Base-by-base conservation (phyloP, 768 basidiomycete species). In the Russula compacta region DNA sequence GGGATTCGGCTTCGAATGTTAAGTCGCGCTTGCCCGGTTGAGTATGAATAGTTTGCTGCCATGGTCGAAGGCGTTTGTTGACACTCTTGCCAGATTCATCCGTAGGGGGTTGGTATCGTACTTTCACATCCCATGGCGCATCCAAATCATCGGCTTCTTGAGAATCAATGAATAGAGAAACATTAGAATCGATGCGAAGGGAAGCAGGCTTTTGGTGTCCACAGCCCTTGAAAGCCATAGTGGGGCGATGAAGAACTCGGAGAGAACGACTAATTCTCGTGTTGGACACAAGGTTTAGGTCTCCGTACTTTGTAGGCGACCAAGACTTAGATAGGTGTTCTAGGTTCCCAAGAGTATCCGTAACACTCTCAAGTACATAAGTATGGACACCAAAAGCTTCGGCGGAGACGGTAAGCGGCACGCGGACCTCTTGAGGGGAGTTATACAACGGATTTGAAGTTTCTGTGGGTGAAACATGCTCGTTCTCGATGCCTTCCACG, bases 401-500 rank as follows among this genome's bases (percentile, higher is more conserved):
- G 59, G 89, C 74, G 4, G 85, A 75, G 8, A 90, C 75, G 1
- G 80, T 79, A 58, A 92, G 75, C 19, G 91, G 91, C 32, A 92
- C 81, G 54, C 78, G 78, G 35, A 92, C 74, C 36, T 81, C 75
- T 64, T 86, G 83, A 6, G 86, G 80, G 4, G 71, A 69, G 47
- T 68, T 69, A 19, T 57, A 68, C 59, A 17, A 59, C 57, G 46
- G 47, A 59, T 43, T 59, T 68, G 54, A 64, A 65, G 71, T 67
- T 19, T 67, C 60, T 6, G 69, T 62, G 17, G 69, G 65, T 38
- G 70, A 71, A 29, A 76, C 71, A 48, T 77, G 76, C 24, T 78
- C 77, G 42, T 79, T 81, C 70, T 91, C 87, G 52, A 95, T 90
- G 9, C 92, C 92, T 68, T 94, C 92, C 2, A 93, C 89, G 43